These are phyloP conservation scores for Takashimella tepidaria DNA, from an alignment of 1,284 basidiomycete species.

Conservation along the genomic window DNA sequence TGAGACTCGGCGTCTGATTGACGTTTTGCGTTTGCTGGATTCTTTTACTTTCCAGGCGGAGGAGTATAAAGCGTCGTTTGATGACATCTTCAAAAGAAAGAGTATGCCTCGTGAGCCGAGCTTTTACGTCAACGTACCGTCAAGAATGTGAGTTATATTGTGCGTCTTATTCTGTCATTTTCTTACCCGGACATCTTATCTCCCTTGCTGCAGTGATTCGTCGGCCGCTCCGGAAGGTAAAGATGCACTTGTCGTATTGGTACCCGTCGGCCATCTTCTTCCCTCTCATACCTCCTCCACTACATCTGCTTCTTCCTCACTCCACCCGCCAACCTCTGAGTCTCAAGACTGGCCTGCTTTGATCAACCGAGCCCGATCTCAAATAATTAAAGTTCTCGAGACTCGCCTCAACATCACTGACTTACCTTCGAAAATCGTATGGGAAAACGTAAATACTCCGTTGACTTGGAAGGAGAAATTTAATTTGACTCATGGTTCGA, in stretches of 20 bases:
- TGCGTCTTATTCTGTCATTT: constrained; percentile 54
- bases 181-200: background rate
- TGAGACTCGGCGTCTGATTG: constrained; percentile 18
- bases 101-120: constrained; percentile 52
- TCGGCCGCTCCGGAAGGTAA: constrained; percentile 42
- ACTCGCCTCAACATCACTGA: constrained; percentile 26
- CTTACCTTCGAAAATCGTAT: constrained; percentile 34
- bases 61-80: constrained; percentile 51
- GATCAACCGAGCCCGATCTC: constrained; percentile 31
- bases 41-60: constrained; percentile 48
- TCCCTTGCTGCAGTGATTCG: constrained; percentile 49
- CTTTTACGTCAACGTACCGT: constrained; percentile 55
- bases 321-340: background rate
- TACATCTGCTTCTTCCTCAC: background rate
- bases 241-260: constrained; percentile 40
- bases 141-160: constrained; percentile 53
- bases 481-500: constrained; percentile 43
- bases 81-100: constrained; percentile 53
- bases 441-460: constrained; percentile 44
- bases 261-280: constrained; percentile 37
- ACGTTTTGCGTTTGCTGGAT: too few species aligned
- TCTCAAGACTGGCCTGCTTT: constrained; percentile 36
- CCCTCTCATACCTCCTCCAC: constrained; percentile 4
- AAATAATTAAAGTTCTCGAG: constrained; percentile 39
- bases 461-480: constrained; percentile 45